phyloP scores from a whole-genome alignment of 495 filamentous ascomycete species.

The Aspergillus ostianus region DNA sequence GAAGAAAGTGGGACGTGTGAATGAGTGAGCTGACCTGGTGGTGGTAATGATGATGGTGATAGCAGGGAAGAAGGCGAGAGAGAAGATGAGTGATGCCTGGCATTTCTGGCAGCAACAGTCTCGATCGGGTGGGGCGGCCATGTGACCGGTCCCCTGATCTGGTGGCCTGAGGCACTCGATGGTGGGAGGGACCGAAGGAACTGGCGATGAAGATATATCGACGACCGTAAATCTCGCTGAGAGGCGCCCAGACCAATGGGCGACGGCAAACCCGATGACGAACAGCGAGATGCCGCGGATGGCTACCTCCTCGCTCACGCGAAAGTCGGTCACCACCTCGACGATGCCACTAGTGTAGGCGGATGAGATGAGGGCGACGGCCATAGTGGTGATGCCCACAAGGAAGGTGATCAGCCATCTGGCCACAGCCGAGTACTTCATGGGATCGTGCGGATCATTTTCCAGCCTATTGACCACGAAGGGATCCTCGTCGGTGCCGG shows the following conservation, averaged over 20 bases:
- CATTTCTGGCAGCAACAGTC: too few species aligned
- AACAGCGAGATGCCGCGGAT: conserved; percentile 5
- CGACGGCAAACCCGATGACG: conserved; percentile 2
- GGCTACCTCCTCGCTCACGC: not conserved
- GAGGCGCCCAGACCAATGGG: conserved; percentile 4
- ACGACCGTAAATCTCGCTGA: conserved; percentile 6
- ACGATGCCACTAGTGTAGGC: conserved; percentile 2
- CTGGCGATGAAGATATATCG: conserved; percentile 1
- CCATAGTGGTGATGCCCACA: not conserved
- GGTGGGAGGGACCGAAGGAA: not conserved
- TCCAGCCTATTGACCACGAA: conserved; percentile 66
- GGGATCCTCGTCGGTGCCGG: conserved; percentile 62
- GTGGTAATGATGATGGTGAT: too few species aligned
- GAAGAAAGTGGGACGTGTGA: too few species aligned
- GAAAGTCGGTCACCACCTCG: not conserved
- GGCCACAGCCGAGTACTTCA: conserved; percentile 45
- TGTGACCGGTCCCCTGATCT: too few species aligned
- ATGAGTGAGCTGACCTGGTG: too few species aligned
- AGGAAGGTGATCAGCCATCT: conserved; percentile 37
- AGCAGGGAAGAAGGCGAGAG: too few species aligned
- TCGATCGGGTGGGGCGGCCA: too few species aligned
- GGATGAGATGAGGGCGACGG: conserved; percentile 1
- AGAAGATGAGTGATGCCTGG: too few species aligned
- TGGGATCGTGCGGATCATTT: conserved; percentile 61
- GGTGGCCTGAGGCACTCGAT: too few species aligned